Evolutionary conservation across 2,329 filamentous ascomycete species (phyloP), one percentile per base, ranked within the genome.

Genomic region (Drechmeria coniospora): DNA sequence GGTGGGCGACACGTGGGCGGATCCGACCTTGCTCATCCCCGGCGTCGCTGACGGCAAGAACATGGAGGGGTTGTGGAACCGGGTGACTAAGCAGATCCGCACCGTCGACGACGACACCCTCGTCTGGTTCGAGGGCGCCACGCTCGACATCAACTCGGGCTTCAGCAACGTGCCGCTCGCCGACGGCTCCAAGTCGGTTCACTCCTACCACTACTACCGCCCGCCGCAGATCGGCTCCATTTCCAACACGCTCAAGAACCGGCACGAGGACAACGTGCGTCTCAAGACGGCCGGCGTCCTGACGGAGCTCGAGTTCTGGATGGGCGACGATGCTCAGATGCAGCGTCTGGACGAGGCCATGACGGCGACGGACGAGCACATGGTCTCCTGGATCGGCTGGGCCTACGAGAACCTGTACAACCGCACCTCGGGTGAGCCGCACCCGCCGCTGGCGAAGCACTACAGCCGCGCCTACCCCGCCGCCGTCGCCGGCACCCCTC

Each of bases 401-500:
- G 36, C 36, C 9, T 38, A 38, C 22, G 36, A 36, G 25, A 38
- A 38, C 15, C 32, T 38, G 9, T 38, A 38, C 27, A 22, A 36
- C 15, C 32, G 34, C 23, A 25, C 32, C 2, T 23, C 34, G 4
- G 36, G 34, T 9, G 24, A 29, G 25, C 32, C 36, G 8, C 14
- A 33, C 10, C 30, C 36, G 2, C 29, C 33, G 21, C 32, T 38
- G 18, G 34, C 35, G 10, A 30, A 27, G 15, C 34, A 38, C 12
- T 38, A 38, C 21, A 33, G 34, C 20, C 36, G 36, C 7, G 26
- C 36, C 7, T 38, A 36, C 15, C 36, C 36, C 8, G 32, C 36
- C 10, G 36, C 36, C 1, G 30, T 38, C 4, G 36, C 34, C 10
- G 36, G 36, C 2, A 31, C 21, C 4, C 32, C 34, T 8, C 25